Evolutionary conservation across 2,329 filamentous ascomycete genomes (phyloP).

Genomic region (Claviceps spartinae): DNA sequence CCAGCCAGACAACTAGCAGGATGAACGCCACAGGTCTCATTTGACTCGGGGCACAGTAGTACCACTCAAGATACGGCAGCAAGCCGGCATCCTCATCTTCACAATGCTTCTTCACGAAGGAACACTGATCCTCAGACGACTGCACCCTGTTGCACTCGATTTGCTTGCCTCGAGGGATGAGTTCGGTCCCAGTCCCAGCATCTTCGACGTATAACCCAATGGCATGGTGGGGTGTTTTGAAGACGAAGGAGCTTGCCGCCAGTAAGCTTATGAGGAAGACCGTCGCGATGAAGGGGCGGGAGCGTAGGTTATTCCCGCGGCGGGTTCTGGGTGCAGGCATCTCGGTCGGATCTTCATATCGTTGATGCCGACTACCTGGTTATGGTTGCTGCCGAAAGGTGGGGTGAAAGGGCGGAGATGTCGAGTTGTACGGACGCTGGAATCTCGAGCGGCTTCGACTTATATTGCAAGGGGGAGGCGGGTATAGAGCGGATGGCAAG

Average conservation of each 20-base stretch:
- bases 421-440: neutral
- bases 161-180: slow-evolving; percentile 16
- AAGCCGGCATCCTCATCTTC: slow-evolving; percentile 81
- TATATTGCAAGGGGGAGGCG: neutral
- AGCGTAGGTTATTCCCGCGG: slow-evolving; percentile 25
- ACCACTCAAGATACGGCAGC: slow-evolving; percentile 75
- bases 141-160: slow-evolving; percentile 68
- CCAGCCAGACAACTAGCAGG: slow-evolving; percentile 70
- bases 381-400: neutral
- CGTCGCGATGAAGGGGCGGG: slow-evolving; percentile 36
- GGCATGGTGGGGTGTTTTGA: slow-evolving; percentile 5
- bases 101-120: slow-evolving; percentile 72
- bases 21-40: slow-evolving; percentile 66
- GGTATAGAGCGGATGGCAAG: neutral
- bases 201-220: neutral
- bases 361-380: neutral
- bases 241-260: slow-evolving; percentile 30
- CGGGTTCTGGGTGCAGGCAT: slow-evolving; percentile 11
- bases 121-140: slow-evolving; percentile 65
- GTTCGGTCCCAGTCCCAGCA: slow-evolving; percentile 3
- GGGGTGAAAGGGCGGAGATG: neutral
- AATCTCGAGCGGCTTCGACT: neutral
- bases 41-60: slow-evolving; percentile 66
- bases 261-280: slow-evolving; percentile 33
- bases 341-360: slow-evolving; percentile 9